Evolutionary conservation across 202 grass and related monocot genomes (phyloP).

Genomic region (Setaria viridis): DNA sequence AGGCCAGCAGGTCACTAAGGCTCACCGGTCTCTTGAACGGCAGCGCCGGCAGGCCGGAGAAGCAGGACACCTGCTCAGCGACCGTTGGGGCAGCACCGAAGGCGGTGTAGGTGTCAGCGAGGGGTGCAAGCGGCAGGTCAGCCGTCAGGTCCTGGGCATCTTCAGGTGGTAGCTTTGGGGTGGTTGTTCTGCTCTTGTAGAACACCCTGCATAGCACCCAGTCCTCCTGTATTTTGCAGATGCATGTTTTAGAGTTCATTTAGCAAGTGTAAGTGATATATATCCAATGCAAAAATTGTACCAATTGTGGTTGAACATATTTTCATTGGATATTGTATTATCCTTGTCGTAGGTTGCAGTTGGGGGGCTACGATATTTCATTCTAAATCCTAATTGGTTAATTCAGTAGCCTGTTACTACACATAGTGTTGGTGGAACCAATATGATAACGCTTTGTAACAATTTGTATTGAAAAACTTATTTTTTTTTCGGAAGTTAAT

Average conservation of each 20-base stretch:
- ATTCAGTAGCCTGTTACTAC: neutral
- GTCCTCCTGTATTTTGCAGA: constrained; percentile 54
- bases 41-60: constrained; percentile 14
- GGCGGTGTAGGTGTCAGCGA: neutral
- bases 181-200: constrained; percentile 57
- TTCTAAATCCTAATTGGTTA: neutral
- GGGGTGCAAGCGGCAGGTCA: neutral
- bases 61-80: constrained; percentile 36
- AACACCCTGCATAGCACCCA: constrained; percentile 84
- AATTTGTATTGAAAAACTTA: neutral
- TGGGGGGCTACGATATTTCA: neutral
- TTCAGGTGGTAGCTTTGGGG: constrained; percentile 22
- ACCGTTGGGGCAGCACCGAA: neutral
- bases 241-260: neutral
- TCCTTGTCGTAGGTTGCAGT: neutral
- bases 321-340: neutral
- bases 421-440: constrained; percentile 21
- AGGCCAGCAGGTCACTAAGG: neutral
- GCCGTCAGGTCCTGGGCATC: neutral
- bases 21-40: neutral
- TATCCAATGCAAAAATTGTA: neutral
- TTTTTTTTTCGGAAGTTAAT: neutral
- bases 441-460: neutral
- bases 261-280: neutral
- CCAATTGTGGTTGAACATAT: neutral